Conservation (phyloP, 208 protist genomes). For the Leishmania tropica region DNA sequence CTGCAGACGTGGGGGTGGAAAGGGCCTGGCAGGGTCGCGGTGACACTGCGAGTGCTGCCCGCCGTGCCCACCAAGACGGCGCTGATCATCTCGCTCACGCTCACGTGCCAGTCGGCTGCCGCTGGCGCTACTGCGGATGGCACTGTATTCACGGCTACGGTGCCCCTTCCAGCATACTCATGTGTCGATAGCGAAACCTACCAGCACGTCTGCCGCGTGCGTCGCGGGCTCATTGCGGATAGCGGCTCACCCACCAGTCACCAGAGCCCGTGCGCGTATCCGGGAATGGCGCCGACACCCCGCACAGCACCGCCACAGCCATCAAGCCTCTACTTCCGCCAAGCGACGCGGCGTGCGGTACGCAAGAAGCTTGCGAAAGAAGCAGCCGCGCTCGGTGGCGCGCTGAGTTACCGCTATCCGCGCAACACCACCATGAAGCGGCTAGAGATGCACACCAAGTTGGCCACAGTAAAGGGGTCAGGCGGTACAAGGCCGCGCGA, state of each 20-base stretch:
- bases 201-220: conserved; percentile 26
- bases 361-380: conserved; percentile 20
- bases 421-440: conserved; percentile 5
- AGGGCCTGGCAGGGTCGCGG: conserved; percentile 13
- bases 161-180: conserved; percentile 19
- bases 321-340: conserved; percentile 30
- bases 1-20: conserved; percentile 16
- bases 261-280: not conserved
- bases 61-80: conserved; percentile 11
- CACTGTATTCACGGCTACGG: not conserved
- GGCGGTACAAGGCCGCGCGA: not conserved
- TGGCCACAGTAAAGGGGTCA: not conserved
- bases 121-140: not conserved
- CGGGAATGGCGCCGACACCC: not conserved
- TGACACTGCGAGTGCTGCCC: conserved; percentile 31
- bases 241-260: conserved; percentile 14
- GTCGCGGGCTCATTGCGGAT: conserved; percentile 18
- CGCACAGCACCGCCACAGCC: conserved; percentile 8
- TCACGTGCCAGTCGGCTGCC: conserved; percentile 2
- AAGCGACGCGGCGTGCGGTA: conserved; percentile 15
- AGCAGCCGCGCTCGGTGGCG: conserved; percentile 20
- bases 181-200: conserved; percentile 27
- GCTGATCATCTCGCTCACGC: conserved; percentile 19
- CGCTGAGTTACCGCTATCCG: conserved; percentile 20
- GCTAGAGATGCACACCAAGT: not conserved